Evolutionary conservation across 495 filamentous ascomycete species (phyloP).

Genomic region (Xylaria longipes): DNA sequence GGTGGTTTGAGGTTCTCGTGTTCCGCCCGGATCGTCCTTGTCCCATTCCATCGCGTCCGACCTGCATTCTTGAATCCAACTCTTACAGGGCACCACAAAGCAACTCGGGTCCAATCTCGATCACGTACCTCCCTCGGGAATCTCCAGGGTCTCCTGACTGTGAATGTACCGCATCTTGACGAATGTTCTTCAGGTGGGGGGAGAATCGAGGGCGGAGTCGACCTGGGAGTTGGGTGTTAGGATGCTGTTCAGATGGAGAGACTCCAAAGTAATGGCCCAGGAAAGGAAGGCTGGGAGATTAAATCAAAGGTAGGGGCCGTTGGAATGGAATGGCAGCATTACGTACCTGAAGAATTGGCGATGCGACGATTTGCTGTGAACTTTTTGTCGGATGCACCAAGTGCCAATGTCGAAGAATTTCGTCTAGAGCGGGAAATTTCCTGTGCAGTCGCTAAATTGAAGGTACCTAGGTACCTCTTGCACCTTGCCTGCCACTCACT

Average conservation of each 20-base stretch:
- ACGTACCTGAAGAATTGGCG: constrained; percentile 44
- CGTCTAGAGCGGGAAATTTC: constrained; percentile 42
- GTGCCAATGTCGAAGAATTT: constrained; percentile 38
- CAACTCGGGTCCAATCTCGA: constrained; percentile 14
- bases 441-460: constrained; percentile 43
- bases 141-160: constrained; percentile 88
- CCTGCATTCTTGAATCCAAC: constrained; percentile 15
- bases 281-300: neutral
- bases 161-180: constrained; percentile 98
- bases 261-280: constrained; percentile 15
- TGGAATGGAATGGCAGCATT: constrained; percentile 17
- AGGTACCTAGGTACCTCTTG: constrained; percentile 34
- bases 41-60: neutral
- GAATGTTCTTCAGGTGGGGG: constrained; percentile 48
- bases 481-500: constrained; percentile 22
- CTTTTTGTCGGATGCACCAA: constrained; percentile 31
- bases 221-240: constrained; percentile 33
- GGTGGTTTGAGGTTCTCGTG: constrained; percentile 26
- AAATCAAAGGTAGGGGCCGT: neutral
- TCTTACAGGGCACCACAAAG: neutral
- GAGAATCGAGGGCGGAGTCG: constrained; percentile 37
- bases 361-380: constrained; percentile 28
- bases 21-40: constrained; percentile 27
- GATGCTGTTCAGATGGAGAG: constrained; percentile 3
- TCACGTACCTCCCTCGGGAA: constrained; percentile 93